Evolutionary conservation across 306 rosid genomes (phyloP), one percentile per base, ranked within the genome.

Genomic region (Inga leiocalycina): DNA sequence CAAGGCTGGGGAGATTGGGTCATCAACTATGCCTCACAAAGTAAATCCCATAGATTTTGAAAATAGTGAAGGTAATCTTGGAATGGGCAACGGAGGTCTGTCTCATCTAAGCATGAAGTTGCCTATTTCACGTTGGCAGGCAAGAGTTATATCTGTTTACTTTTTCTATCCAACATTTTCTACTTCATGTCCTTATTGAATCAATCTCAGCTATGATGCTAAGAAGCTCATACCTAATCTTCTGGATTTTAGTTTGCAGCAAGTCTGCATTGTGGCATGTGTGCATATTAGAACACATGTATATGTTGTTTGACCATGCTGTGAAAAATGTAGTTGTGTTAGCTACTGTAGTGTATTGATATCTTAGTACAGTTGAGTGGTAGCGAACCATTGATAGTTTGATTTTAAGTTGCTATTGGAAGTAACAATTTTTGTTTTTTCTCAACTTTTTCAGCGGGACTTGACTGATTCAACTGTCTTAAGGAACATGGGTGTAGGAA

Each of bases 1-100:
- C 8, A 89, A 82, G 85, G 94, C 95, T 52, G 97, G 97, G 76
- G 97, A 93, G 85, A 93, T 93, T 82, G 95, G 97, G 59, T 93
- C 95, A 12, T 93, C 97, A 84, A 94, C 98, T 8, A 94, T 94
- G 98, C 97, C 97, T 83, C 98, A 94, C 89, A 93, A 93, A 86
- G 98, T 95, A 44, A 95, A 95, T 85, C 98, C 98, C 13, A 95
- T 95, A 87, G 98, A 95, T 90, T 95, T 93, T 88, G 98, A 95
- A 83, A 95, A 91, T 73, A 93, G 98, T 59, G 97, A 93, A 90
- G 98, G 98, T 77, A 95, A 93, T 87, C 91, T 95, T 75, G 98
- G 97, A 14, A 88, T 91, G 70, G 98, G 97, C 84, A 89, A 86
- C 84, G 95, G 91, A 79, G 82, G 85, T 67, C 86, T 93, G 19